Conservation (phyloP, 371 early-diverging fungal genomes). For the Mortierella sp. region DNA sequence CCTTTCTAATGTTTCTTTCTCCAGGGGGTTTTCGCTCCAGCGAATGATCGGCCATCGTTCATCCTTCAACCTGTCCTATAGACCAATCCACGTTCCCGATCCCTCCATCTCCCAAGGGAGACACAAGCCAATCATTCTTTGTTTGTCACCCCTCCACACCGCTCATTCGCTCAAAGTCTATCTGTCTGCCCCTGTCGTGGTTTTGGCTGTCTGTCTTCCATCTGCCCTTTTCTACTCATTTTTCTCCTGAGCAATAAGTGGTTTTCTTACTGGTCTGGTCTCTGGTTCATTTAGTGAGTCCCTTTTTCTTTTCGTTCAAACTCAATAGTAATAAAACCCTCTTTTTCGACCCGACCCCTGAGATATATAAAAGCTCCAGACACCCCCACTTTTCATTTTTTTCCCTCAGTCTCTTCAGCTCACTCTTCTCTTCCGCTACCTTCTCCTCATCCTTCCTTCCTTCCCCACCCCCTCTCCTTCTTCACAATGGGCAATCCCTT, state of each 20-base stretch:
- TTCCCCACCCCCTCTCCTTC: not conserved
- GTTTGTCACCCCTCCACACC: no score
- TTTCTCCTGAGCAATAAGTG: not conserved
- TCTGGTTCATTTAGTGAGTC: not conserved
- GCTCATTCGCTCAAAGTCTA: no score
- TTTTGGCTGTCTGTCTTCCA: not conserved
- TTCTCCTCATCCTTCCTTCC: not conserved
- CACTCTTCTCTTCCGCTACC: not conserved
- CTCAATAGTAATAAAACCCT: no score
- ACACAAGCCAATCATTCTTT: not conserved
- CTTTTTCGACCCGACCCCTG: not conserved
- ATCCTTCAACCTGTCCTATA: not conserved
- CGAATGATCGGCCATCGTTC: not conserved
- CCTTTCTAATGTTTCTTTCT: not conserved
- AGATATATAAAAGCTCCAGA: not conserved
- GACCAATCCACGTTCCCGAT: not conserved
- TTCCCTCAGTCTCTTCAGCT: slow-evolving; percentile 1
- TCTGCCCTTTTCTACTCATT: not conserved
- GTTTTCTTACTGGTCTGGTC: not conserved
- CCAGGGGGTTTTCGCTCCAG: not conserved
- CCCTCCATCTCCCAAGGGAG: no score
- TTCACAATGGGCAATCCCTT: slow-evolving; percentile 41
- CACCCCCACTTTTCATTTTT: not conserved
- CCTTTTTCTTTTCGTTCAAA: no score
- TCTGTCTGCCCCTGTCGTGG: no score